These are phyloP conservation scores for Chaetoceros muelleri DNA, from an alignment of 108 stramenopile genomes.

Conservation along the genomic window DNA sequence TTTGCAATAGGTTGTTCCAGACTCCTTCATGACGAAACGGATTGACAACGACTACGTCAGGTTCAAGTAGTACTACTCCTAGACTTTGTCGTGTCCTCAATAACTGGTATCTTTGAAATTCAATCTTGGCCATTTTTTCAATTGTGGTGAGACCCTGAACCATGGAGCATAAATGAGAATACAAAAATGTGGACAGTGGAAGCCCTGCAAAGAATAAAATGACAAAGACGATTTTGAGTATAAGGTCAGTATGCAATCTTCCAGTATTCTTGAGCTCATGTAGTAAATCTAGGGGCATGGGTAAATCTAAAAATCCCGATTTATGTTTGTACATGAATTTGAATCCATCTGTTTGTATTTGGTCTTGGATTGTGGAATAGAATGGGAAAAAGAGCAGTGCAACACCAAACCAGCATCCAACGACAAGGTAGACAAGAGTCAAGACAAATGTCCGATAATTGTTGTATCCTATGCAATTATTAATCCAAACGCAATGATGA, in stretches of 20 bases:
- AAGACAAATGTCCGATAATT: slow-evolving; percentile 74
- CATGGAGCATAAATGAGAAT: slow-evolving; percentile 28
- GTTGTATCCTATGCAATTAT: slow-evolving; percentile 91
- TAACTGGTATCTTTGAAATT: slow-evolving; percentile 3
- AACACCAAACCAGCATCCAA: slow-evolving; percentile 56
- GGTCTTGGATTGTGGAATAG: slow-evolving; percentile 25
- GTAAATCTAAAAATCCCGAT: slow-evolving; percentile 56
- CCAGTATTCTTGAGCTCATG: slow-evolving; percentile 2
- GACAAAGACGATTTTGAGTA: slow-evolving; percentile 31
- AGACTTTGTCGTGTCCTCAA: background rate
- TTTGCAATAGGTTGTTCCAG: slow-evolving; percentile 14
- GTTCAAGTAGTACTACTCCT: background rate
- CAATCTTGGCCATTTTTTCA: slow-evolving; percentile 32
- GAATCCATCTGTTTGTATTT: slow-evolving; percentile 34
- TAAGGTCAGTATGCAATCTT: slow-evolving; percentile 8
- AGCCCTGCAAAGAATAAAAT: slow-evolving; percentile 25
- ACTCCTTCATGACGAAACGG: slow-evolving; percentile 31
- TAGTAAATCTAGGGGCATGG: slow-evolving; percentile 30
- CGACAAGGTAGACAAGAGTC: slow-evolving; percentile 37
- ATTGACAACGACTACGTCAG: slow-evolving; percentile 4
- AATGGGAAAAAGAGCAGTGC: slow-evolving; percentile 41
- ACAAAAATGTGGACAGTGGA: slow-evolving; percentile 17
- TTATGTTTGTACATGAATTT: slow-evolving; percentile 27
- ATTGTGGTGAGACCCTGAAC: slow-evolving; percentile 26
- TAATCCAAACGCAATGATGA: slow-evolving; percentile 97